phyloP scores from a whole-genome alignment of 1,139 yeast species.

The Kurtzmaniella quercitrusa region DNA sequence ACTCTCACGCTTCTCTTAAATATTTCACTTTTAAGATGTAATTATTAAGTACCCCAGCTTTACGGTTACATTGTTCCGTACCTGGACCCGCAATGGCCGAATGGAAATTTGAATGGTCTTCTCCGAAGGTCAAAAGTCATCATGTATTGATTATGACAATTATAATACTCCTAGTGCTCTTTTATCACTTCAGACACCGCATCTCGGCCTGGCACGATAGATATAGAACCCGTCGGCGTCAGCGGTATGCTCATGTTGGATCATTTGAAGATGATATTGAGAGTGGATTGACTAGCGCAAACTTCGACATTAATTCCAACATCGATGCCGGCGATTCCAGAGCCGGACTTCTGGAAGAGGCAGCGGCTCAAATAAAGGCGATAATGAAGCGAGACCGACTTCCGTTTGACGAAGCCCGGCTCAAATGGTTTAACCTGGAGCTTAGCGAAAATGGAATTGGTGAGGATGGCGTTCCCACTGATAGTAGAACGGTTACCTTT shows the following conservation, averaged over 20 bases:
- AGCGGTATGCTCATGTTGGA: conserved; percentile 13
- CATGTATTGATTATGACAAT: conserved; percentile 12
- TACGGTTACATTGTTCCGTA: too few relatives aligned
- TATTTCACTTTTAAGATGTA: too few relatives aligned
- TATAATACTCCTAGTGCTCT: conserved; percentile 11
- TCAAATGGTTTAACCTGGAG: conserved; percentile 42
- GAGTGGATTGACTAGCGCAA: conserved; percentile 59
- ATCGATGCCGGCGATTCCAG: conserved; percentile 53
- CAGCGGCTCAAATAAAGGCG: conserved; percentile 47
- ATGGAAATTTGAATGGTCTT: background rate
- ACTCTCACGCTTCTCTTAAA: too few relatives aligned
- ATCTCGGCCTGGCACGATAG: conserved; percentile 23
- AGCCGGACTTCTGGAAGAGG: conserved; percentile 54
- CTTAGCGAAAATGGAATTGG: conserved; percentile 55
- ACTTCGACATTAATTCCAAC: conserved; percentile 49
- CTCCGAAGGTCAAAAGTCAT: conserved; percentile 6
- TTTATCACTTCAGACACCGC: conserved; percentile 23
- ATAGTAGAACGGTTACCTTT: conserved; percentile 38
- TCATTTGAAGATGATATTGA: conserved; percentile 60
- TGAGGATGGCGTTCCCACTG: conserved; percentile 34
- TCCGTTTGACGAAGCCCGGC: conserved; percentile 69
- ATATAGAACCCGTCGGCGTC: conserved; percentile 21
- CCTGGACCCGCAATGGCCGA: background rate
- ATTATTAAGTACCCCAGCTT: too few relatives aligned
- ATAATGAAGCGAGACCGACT: conserved; percentile 51